phyloP scores from a whole-genome alignment of 257 asterid species.

The Capsicum chinense region DNA sequence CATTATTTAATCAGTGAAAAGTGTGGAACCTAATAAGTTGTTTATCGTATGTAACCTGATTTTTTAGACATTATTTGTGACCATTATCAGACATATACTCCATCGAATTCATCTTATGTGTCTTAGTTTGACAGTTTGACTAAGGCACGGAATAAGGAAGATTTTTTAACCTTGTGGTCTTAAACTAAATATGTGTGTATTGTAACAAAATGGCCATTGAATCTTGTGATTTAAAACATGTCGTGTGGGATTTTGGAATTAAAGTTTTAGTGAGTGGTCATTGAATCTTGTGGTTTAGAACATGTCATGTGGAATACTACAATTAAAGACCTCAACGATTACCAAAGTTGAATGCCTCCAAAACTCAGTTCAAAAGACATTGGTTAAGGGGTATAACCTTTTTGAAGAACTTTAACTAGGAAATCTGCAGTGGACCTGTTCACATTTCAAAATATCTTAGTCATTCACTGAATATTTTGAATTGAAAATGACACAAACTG shows the following conservation, averaged over 20 bases:
- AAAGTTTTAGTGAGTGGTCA: too few species aligned
- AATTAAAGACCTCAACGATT: not conserved
- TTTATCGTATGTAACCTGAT: not conserved
- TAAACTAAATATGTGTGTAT: not conserved
- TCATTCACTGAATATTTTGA: constrained; percentile 8
- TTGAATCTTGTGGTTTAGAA: not conserved
- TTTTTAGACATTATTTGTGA: not conserved
- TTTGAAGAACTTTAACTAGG: constrained; percentile 69
- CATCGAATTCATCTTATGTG: not conserved
- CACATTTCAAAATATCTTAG: constrained; percentile 34
- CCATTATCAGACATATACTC: constrained; percentile 14
- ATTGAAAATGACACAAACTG: constrained; percentile 11
- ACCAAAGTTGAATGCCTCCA: constrained; percentile 1
- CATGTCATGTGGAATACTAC: not conserved
- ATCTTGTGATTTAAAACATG: too few species aligned
- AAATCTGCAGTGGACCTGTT: constrained; percentile 63
- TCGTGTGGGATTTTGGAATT: too few species aligned
- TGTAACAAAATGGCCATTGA: too few species aligned
- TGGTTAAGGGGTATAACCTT: constrained; percentile 49
- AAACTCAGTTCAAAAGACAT: constrained; percentile 11
- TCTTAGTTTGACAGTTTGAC: not conserved
- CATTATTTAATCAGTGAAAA: not conserved
- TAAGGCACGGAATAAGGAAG: not conserved
- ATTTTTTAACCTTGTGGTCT: not conserved
- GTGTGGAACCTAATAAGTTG: not conserved